Base-by-base conservation (phyloP, 257 asterid species). In the Paraleonurus japonicus region DNA sequence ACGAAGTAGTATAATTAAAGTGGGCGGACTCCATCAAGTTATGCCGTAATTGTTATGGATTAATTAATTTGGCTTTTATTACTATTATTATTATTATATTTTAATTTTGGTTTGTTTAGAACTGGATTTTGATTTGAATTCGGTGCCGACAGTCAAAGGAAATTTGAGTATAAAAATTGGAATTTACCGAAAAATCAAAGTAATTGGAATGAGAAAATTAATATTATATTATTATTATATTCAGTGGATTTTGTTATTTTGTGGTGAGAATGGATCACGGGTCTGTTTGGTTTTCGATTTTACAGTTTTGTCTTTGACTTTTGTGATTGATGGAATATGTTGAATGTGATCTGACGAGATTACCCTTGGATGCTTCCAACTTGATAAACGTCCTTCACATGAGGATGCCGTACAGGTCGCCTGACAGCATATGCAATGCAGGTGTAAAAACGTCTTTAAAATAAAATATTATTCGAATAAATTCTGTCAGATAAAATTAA, bases 61-160 rank as follows among this genome's bases (percentile, higher is more conserved):
- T n/a, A n/a, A n/a, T n/a, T n/a, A n/a, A n/a, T n/a, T n/a, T n/a
- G n/a, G 51, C 19, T 43, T 43, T 43, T 43, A 43, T 13, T 43
- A 43, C 3, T 13, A 1, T 43, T 41, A 9, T 11, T 12, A 35
- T 2, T 35, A 35, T 35, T 35, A 6, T 41, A 9, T 39, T 39
- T 1, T 11, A 9, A 41, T 41, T 43, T 9, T 0, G 19, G 7
- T 13, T 13, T 13, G 3, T 13, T n/a, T 4, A 43, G 17, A 3
- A 43, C 0, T 43, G 51, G 51, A 13, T 33, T 16, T n/a, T 16
- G 60, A 17, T 70, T 47, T 33, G 27, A 16, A 15, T 28, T 28
- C 47, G 66, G 24, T 61, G 70, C 63, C 76, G 76, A 71, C 76
- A 60, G 69, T 58, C 15, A 28, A 67, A 24, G n/a, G 16, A 12